These are phyloP conservation scores for Pythium apleroticum DNA, from an alignment of 352 stramenopile species.

Conservation along the genomic window DNA sequence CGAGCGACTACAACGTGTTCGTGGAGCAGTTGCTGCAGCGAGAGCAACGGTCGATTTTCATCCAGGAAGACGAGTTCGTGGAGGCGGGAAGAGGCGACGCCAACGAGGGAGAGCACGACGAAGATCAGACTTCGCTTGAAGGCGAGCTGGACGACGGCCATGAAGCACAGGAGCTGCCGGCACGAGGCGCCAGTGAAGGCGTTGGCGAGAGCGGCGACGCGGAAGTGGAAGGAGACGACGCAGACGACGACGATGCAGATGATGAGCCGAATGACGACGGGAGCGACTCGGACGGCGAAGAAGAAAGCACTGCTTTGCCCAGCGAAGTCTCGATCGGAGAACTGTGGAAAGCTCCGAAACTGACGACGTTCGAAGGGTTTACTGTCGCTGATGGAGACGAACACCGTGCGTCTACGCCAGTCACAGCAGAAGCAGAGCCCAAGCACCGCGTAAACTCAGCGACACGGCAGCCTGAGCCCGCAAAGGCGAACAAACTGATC, in stretches of 20 bases:
- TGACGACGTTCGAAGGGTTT: not conserved
- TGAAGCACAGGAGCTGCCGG: not conserved
- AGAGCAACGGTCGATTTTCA: not conserved
- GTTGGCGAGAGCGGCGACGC: not conserved
- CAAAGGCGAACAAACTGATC: not conserved
- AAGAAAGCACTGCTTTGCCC: not conserved
- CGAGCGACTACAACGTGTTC: not conserved
- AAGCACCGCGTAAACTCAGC: too few relatives aligned
- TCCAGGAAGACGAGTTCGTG: not conserved
- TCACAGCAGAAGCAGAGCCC: not conserved
- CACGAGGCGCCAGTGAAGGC: too few relatives aligned
- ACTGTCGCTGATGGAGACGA: not conserved
- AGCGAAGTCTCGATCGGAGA: not conserved
- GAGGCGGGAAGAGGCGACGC: too few relatives aligned
- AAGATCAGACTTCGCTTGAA: not conserved
- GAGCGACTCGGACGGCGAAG: constrained; percentile 40
- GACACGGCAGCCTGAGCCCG: not conserved
- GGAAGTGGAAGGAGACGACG: constrained; percentile 14
- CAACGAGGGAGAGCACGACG: too few relatives aligned
- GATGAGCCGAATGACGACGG: constrained; percentile 45
- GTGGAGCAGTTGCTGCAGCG: not conserved
- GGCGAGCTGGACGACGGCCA: not conserved
- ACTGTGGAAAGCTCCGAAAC: not conserved
- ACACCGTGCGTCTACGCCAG: not conserved
- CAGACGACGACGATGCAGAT: constrained; percentile 21